A percentile compares a stretch with the other conserved stretches of the same genome.
Evolutionary conservation across 768 basidiomycete species (phyloP).

Genomic region (Tricholoma matsutake): DNA sequence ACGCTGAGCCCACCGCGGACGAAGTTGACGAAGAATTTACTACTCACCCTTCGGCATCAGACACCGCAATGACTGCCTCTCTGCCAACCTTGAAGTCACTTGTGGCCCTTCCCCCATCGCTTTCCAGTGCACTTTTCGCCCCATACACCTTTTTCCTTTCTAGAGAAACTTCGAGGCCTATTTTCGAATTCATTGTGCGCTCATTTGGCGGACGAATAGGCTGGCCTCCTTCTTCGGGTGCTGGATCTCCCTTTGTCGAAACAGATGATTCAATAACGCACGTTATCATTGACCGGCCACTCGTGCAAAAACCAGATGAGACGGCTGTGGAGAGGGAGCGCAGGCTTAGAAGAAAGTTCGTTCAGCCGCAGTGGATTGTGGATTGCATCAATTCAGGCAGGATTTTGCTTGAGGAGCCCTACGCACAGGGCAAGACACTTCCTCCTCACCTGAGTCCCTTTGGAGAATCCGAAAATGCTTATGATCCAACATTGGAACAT

Average conservation of each 20-base stretch:
- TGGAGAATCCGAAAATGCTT: constrained; percentile 75
- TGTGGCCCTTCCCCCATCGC: constrained; percentile 53
- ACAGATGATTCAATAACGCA: constrained; percentile 86
- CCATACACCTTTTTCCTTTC: constrained; percentile 92
- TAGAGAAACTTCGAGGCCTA: constrained; percentile 83
- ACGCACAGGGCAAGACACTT: constrained; percentile 79
- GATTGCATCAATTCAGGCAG: constrained; percentile 91
- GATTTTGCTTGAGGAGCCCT: constrained; percentile 81
- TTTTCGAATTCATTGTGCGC: constrained; percentile 93
- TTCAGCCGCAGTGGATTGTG: constrained; percentile 98
- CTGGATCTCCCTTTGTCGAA: constrained; percentile 78
- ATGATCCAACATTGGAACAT: constrained; percentile 55
- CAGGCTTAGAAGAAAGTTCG: constrained; percentile 71
- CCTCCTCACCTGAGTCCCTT: constrained; percentile 98
- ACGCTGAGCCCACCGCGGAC: constrained; percentile 28
- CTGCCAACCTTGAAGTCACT: constrained; percentile 72
- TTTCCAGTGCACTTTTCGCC: constrained; percentile 67
- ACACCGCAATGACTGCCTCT: constrained; percentile 39
- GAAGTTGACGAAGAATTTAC: constrained; percentile 69
- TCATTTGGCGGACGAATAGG: constrained; percentile 91
- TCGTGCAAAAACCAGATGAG: constrained; percentile 46
- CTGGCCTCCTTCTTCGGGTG: constrained; percentile 80
- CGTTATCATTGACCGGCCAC: constrained; percentile 89
- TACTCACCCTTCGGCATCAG: constrained; percentile 50
- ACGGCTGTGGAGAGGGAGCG: constrained; percentile 57